Conservation (phyloP, 2,329 filamentous ascomycete species). For the Fonsecaea erecta region DNA sequence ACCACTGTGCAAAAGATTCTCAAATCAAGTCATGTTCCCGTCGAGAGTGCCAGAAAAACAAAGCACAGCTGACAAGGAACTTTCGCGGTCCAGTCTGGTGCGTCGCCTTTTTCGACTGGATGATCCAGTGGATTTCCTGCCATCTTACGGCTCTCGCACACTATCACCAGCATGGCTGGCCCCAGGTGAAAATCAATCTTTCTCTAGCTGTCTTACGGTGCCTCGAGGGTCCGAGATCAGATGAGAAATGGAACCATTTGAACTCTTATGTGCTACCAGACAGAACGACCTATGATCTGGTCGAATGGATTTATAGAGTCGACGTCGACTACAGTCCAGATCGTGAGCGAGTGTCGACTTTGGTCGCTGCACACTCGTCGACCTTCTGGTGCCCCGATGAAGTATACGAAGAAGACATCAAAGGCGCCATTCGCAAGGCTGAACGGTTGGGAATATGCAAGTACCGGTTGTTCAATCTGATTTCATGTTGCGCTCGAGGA, state of each 20-base stretch:
- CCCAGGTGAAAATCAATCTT: conserved; percentile 1
- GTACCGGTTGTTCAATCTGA: conserved; percentile 9
- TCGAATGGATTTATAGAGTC: conserved; percentile 5
- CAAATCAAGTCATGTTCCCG: background rate
- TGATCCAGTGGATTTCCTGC: conserved; percentile 11
- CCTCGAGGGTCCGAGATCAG: background rate
- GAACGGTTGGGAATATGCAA: conserved; percentile 5
- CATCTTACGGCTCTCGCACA: background rate
- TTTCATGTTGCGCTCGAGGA: conserved; percentile 5
- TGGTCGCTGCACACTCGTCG: background rate
- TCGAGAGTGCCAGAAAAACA: background rate
- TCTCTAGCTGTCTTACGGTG: conserved; percentile 1
- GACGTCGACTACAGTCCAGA: background rate
- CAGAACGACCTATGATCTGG: conserved; percentile 13
- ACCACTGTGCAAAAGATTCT: conserved; percentile 2
- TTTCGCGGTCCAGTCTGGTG: conserved; percentile 13
- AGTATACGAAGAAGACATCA: conserved; percentile 13
- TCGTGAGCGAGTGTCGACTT: background rate
- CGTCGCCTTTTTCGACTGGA: conserved; percentile 9
- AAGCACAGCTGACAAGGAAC: background rate
- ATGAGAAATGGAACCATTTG: background rate
- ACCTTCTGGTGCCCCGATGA: background rate
- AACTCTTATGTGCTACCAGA: background rate
- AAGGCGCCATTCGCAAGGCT: background rate
- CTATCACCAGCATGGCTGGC: background rate